Conservation (phyloP, 2,329 filamentous ascomycete species). For the Ceratocystis destructans region DNA sequence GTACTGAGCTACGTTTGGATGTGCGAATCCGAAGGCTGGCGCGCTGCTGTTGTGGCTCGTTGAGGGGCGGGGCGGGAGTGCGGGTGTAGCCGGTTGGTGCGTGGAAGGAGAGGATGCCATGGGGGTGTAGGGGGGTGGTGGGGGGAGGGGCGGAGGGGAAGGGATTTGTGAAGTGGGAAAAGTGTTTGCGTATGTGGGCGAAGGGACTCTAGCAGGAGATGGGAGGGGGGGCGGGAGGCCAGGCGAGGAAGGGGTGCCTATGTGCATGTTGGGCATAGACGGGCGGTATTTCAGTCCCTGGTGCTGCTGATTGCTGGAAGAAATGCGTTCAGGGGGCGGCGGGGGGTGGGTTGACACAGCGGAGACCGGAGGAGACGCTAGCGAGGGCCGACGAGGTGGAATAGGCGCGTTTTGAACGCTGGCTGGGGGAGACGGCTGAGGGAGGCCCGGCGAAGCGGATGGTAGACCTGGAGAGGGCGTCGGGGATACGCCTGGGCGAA, state of each 20-base stretch:
- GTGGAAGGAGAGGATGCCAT: not conserved
- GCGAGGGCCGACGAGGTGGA: not conserved
- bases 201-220: not conserved
- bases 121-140: not conserved
- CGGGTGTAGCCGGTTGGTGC: not conserved
- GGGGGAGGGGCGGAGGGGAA: not conserved
- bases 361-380: not conserved
- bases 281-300: constrained; percentile 8
- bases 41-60: constrained; percentile 1
- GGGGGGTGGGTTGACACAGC: not conserved
- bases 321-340: not conserved
- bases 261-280: constrained; percentile 16
- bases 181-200: not conserved
- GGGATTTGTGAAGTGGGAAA: not conserved
- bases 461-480: not conserved
- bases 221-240: constrained; percentile 1
- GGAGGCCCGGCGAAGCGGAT: not conserved
- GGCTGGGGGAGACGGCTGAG: not conserved
- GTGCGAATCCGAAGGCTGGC: not conserved
- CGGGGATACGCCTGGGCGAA: constrained; percentile 10
- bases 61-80: constrained; percentile 9
- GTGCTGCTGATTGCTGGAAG: not conserved
- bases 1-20: not conserved
- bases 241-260: not conserved
- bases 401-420: not conserved